Conservation (phyloP, 2,329 filamentous ascomycete species). For the Chaetothyriales sp. region DNA sequence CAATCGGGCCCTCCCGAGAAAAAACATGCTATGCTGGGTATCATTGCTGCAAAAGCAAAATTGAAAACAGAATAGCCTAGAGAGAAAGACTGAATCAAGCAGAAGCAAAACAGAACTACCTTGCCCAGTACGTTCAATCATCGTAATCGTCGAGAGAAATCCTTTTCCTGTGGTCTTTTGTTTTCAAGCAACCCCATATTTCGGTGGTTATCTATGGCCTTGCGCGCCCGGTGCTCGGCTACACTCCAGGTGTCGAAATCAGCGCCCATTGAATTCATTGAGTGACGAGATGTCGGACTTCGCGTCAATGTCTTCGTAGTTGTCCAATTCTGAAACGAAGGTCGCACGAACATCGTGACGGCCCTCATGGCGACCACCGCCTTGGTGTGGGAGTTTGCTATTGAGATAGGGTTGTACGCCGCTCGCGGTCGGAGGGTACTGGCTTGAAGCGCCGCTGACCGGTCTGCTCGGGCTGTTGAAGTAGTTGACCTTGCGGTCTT, state of each 20-base stretch:
- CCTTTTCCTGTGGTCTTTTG: neutral
- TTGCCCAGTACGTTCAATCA: too few species aligned
- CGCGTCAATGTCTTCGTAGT: slow-evolving; percentile 17
- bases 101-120: too few species aligned
- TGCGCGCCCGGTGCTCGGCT: too few species aligned
- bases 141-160: too few species aligned
- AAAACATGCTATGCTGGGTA: too few species aligned
- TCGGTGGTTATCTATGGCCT: too few species aligned
- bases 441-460: neutral
- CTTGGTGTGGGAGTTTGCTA: neutral
- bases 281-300: slow-evolving; percentile 18
- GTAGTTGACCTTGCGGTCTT: neutral
- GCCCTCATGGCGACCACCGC: neutral
- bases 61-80: too few species aligned
- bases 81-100: too few species aligned
- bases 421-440: neutral
- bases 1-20: too few species aligned
- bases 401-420: neutral
- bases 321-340: slow-evolving; percentile 13
- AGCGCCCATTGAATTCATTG: slow-evolving; percentile 13
- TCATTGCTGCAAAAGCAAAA: too few species aligned
- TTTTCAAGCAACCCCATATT: neutral
- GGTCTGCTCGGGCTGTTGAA: neutral
- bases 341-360: neutral
- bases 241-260: neutral